Base-by-base conservation (phyloP, 148 eudicot species). In the Polygonum aviculare region DNA sequence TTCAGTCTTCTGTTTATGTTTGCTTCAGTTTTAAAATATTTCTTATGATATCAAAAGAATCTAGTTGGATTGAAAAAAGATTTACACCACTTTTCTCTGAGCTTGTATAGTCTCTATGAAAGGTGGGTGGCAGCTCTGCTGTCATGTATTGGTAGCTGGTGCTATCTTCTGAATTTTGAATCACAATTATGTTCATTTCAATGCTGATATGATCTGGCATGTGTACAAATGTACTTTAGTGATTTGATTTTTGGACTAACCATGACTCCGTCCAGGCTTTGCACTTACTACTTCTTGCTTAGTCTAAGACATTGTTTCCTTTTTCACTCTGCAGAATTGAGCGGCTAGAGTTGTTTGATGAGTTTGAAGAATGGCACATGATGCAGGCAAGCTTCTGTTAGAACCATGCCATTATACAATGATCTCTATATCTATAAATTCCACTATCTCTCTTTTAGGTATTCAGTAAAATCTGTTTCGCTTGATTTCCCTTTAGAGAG, bases 331-430 rank as follows among this genome's bases (percentile, higher is more conserved):
- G 76, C 86, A 92, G 98, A 89, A 95, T 95, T 80, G 94, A 95
- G 87, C 86, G 94, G 69, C 83, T 95, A 86, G 98, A 95, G 81
- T 78, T 95, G 87, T 92, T 92, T 40, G 98, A 94, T 79, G 97
- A 95, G 71, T 93, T 93, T 77, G 96, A 93, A 79, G 96, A 93
- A 85, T 91, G 98, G 94, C 83, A 89, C 83, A 93, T 91, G 96
- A 88, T 91, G 98, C 94, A 89, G 94, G 98, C 83, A 89, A 89
- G 87, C 84, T 39, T 38, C 69, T 54, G 0, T 21, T 21, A 19
- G 7, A 38, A 19, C 10, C 39, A 55, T 49, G 60, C 12, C 36
- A 33, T 33, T 31, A 10, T 50, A 36, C 60, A 50, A 12, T 6
- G 1, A 21, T 59, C 65, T 21, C 33, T 59, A 1, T 59, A 19